phyloP scores from a whole-genome alignment of 2,329 filamentous ascomycete species.

The Bipolaris victoriae region DNA sequence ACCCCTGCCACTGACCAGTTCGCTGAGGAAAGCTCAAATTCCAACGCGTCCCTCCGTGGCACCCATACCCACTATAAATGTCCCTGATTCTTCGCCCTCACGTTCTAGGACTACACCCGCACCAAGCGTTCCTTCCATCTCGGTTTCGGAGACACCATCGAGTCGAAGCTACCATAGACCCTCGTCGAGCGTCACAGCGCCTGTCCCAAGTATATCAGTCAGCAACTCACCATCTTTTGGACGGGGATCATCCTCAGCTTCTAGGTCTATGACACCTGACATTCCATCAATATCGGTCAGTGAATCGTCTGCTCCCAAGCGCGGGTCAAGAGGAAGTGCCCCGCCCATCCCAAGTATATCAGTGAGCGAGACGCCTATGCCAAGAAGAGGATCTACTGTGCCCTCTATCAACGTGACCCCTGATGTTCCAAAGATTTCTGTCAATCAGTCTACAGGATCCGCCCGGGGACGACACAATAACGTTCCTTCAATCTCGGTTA shows the following conservation, averaged over 20 bases:
- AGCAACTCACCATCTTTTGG: constrained; percentile 22
- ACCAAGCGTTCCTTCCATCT: constrained; percentile 25
- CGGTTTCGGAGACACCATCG: constrained; percentile 34
- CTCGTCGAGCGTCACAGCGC: constrained; percentile 25
- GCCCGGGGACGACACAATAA: constrained; percentile 22
- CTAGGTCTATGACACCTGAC: constrained; percentile 26
- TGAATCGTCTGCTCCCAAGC: constrained; percentile 10
- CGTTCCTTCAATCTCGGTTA: constrained; percentile 33
- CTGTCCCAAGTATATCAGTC: constrained; percentile 36
- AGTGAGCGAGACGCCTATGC: constrained; percentile 25
- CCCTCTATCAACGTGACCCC: constrained; percentile 30
- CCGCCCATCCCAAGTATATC: constrained; percentile 36
- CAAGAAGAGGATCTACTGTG: constrained; percentile 12
- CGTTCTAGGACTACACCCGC: constrained; percentile 36
- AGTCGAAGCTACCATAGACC: constrained; percentile 26
- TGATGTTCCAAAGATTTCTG: constrained; percentile 39
- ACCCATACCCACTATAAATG: constrained; percentile 55
- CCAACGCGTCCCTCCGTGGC: constrained; percentile 27
- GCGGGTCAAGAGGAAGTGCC: constrained; percentile 17
- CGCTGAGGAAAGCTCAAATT: constrained; percentile 39
- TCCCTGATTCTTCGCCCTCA: constrained; percentile 51
- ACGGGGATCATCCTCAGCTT: constrained; percentile 15
- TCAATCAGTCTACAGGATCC: constrained; percentile 28
- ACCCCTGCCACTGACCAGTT: constrained; percentile 32
- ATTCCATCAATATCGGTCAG: constrained; percentile 41